Conservation (phyloP, 495 filamentous ascomycete genomes). For the Penicillium fimorum region DNA sequence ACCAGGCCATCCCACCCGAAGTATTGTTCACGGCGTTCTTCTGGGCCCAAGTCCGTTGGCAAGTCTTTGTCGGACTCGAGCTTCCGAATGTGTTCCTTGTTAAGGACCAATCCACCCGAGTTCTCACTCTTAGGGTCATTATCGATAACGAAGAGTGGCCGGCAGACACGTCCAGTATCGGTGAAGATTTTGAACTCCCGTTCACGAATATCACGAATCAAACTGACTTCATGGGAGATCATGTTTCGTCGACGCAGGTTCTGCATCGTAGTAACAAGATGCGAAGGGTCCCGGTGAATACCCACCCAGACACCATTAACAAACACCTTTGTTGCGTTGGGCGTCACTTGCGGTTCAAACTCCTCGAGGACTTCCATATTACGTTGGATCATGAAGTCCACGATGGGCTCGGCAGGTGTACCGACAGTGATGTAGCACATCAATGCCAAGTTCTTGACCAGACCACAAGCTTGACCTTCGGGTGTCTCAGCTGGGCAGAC, state of each 20-base stretch:
- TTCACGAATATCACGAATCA: conserved; percentile 93
- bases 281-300: conserved; percentile 72
- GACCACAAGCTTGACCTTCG: conserved; percentile 95
- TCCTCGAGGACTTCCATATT: conserved; percentile 97
- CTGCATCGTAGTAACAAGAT: conserved; percentile 74
- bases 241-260: conserved; percentile 71
- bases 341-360: conserved; percentile 83
- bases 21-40: conserved; percentile 59
- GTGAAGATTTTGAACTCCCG: conserved; percentile 98
- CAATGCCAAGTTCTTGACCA: conserved; percentile 96
- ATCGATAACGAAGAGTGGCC: conserved; percentile 88
- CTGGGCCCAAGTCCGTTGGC: conserved; percentile 52
- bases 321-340: conserved; percentile 95
- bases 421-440: conserved; percentile 98
- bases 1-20: conserved; percentile 89
- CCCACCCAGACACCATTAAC: conserved; percentile 98
- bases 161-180: conserved; percentile 90
- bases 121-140: conserved; percentile 66
- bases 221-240: conserved; percentile 84
- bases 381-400: conserved; percentile 90
- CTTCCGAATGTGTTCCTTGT: conserved; percentile 70
- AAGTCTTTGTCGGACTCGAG: conserved; percentile 69
- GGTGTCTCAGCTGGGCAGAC: conserved; percentile 98
- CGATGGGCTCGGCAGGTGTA: conserved; percentile 81
- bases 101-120: conserved; percentile 75